phyloP scores from a whole-genome alignment of 768 basidiomycete species.

The Mycena haematopus region DNA sequence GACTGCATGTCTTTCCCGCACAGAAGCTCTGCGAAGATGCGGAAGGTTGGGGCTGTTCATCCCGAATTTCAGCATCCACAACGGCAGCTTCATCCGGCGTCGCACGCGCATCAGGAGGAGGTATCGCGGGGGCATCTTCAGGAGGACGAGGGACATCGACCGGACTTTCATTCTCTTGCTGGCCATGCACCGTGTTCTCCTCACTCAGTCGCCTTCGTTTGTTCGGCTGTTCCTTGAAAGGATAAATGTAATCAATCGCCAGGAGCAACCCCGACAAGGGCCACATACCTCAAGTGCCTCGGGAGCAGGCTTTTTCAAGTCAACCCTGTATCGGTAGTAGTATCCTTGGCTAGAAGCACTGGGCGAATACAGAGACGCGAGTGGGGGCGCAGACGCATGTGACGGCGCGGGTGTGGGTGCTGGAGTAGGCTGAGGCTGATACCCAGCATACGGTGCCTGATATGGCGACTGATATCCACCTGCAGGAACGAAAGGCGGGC shows the following conservation, averaged over 20 bases:
- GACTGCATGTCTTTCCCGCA: constrained; percentile 47
- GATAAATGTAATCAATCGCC: constrained; percentile 8
- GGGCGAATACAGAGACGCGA: not conserved
- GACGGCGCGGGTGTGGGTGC: no score
- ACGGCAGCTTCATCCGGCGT: not conserved
- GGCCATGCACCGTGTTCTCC: not conserved
- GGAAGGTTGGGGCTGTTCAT: not conserved
- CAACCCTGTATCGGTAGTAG: constrained; percentile 10
- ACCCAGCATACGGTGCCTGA: not conserved
- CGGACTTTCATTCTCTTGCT: not conserved
- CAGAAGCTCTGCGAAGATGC: constrained; percentile 34
- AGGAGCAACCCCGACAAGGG: not conserved
- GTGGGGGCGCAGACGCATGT: no score
- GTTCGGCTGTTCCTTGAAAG: constrained; percentile 11
- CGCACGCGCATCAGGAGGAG: not conserved
- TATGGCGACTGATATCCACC: constrained; percentile 8
- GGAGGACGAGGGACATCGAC: constrained; percentile 1
- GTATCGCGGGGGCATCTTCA: not conserved
- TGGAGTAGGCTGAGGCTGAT: not conserved
- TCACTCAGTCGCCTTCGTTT: constrained; percentile 22
- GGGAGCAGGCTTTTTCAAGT: constrained; percentile 4
- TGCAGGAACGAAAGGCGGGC: not conserved
- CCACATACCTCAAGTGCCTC: constrained; percentile 21
- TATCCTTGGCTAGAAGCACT: not conserved
- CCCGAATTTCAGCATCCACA: constrained; percentile 1